Conservation (phyloP, 177 flowering plant species). For the Vitis hybrid region DNA sequence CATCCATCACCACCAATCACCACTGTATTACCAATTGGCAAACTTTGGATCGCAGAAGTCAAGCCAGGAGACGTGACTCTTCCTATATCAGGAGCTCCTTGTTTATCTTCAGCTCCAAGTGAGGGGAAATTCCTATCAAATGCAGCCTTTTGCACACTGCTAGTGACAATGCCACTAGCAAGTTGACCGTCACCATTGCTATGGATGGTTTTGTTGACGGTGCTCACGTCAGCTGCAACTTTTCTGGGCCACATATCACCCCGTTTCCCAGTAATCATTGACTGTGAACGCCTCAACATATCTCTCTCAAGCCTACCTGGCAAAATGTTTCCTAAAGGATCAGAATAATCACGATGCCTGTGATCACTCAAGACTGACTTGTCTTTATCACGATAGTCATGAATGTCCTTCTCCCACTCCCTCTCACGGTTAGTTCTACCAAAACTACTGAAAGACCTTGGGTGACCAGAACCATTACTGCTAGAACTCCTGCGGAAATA, state of each 20-base stretch:
- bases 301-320: slow-evolving; percentile 18
- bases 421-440: slow-evolving; percentile 18
- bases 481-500: slow-evolving; percentile 21
- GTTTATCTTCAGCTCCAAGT: slow-evolving; percentile 24
- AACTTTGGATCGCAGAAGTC: slow-evolving; percentile 15
- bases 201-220: slow-evolving; percentile 4
- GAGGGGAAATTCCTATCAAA: slow-evolving; percentile 24
- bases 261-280: slow-evolving; percentile 19
- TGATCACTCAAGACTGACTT: slow-evolving; percentile 4
- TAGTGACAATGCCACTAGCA: slow-evolving; percentile 6
- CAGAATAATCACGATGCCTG: slow-evolving; percentile 13
- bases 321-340: slow-evolving; percentile 13
- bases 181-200: slow-evolving; percentile 12
- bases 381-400: slow-evolving; percentile 16
- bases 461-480: slow-evolving; percentile 17
- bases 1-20: slow-evolving; percentile 20
- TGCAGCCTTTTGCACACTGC: slow-evolving; percentile 5
- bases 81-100: slow-evolving; percentile 16
- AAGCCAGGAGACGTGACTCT: slow-evolving; percentile 24
- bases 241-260: slow-evolving; percentile 12
- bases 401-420: slow-evolving; percentile 8
- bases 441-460: slow-evolving; percentile 23
- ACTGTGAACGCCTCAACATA: slow-evolving; percentile 17
- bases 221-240: slow-evolving; percentile 9
- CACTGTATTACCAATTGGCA: slow-evolving; percentile 9